phyloP scores from a whole-genome alignment of 208 protist genomes.

The Trypanosoma theileri region DNA sequence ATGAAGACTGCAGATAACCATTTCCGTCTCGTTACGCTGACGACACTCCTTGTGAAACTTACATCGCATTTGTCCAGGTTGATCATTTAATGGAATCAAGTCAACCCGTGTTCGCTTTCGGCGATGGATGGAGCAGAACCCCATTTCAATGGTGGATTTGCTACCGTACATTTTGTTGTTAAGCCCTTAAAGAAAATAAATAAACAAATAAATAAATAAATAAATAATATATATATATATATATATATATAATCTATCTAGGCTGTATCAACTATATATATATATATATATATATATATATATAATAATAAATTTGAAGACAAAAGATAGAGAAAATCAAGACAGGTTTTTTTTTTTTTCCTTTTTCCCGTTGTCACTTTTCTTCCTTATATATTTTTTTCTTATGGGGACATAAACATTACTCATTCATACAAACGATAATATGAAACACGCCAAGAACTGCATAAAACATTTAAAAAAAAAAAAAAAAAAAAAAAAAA shows the following conservation, averaged over 20 bases:
- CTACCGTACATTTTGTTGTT: slow-evolving; percentile 18
- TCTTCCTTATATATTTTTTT: background rate
- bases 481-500: background rate
- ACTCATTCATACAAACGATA: too few relatives aligned
- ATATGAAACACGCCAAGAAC: background rate
- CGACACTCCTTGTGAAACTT: slow-evolving; percentile 65
- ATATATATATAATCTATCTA: slow-evolving; percentile 13
- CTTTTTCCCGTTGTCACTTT: background rate
- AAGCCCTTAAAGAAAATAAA: slow-evolving; percentile 3
- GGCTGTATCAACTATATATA: slow-evolving; percentile 3
- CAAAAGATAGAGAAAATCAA: background rate
- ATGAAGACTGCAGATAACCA: slow-evolving; percentile 66
- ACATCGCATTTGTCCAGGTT: slow-evolving; percentile 64
- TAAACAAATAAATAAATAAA: slow-evolving; percentile 1
- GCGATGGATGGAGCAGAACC: slow-evolving; percentile 71
- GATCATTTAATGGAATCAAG: slow-evolving; percentile 58
- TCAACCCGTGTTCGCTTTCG: slow-evolving; percentile 53
- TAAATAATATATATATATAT: slow-evolving; percentile 29
- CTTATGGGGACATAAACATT: too few relatives aligned
- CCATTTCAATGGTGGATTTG: slow-evolving; percentile 49
- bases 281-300: slow-evolving; percentile 21
- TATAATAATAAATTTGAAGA: slow-evolving; percentile 18
- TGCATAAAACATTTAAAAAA: background rate
- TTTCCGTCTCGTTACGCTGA: slow-evolving; percentile 32
- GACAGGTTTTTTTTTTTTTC: background rate